Evolutionary conservation across 768 basidiomycete genomes (phyloP), one percentile per base, ranked within the genome.

Genomic region (Tylopilus vinaceipallidus): DNA sequence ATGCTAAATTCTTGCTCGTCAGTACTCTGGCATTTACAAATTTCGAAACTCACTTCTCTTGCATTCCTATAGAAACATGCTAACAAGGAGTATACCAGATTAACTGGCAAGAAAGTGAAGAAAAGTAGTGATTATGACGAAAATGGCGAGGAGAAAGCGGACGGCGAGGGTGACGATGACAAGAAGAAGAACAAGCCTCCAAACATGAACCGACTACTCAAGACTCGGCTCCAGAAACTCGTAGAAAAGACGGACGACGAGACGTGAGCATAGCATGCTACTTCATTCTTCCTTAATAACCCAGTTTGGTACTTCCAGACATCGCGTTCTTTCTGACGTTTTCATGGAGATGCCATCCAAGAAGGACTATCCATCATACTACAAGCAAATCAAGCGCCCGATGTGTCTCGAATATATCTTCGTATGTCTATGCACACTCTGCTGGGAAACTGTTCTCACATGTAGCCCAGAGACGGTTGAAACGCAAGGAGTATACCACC

Each of bases 341-440:
- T 97, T 97, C 73, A 86, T 90, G 83, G 84, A 88, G 40, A 73
- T 95, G 37, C 93, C 93, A 2, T 82, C 80, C 24, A 86, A 79
- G 66, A 91, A 88, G 59, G 72, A 78, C 4, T 94, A 88, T 82
- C 77, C 91, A 0, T 69, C 77, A 12, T 94, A 94, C 61, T 92
- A 93, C 69, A 82, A 82, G 59, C 70, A 80, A 47, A 93, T 94
- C 58, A 82, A 86, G 68, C 78, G 79, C 27, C 90, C 90, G 0
- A 86, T 85, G 61, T 88, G 87, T 57, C 75, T 93, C 20, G 85
- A 88, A 53, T 80, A 78, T 52, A 83, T 93, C 48, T 82, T 83
- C 46, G 91, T 91, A 56, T 42, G 88, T 75, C 12, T 19, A 14
- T n/a, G 24, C 43, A 26, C 17, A 26, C 26, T 23, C 33, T 47